These are phyloP conservation scores for Penicillium longicatenatum DNA, from an alignment of 495 filamentous ascomycete genomes.

Conservation along the genomic window DNA sequence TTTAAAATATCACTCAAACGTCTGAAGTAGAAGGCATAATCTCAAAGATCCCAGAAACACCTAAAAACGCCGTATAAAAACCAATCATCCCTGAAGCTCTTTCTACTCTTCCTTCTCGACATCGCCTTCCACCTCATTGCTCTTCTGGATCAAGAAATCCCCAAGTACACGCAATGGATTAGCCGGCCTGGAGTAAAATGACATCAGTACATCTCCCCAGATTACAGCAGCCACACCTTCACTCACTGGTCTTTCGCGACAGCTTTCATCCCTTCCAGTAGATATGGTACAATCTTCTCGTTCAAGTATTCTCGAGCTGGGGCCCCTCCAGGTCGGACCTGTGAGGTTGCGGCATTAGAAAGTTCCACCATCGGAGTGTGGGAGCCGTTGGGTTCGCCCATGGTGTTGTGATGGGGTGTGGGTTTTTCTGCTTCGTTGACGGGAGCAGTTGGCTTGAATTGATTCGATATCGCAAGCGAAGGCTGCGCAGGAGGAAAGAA, in stretches of 20 bases:
- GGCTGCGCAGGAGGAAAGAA: conserved; percentile 3
- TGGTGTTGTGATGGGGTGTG: conserved; percentile 17
- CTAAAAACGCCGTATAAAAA: conserved; percentile 13
- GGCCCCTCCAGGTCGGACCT: conserved; percentile 67
- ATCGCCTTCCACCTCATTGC: conserved; percentile 67
- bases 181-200: conserved; percentile 52
- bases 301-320: conserved; percentile 90
- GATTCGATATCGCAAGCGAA: background rate
- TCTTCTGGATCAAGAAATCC: conserved; percentile 82
- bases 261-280: conserved; percentile 92
- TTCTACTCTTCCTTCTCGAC: conserved; percentile 22
- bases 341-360: conserved; percentile 42
- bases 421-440: conserved; percentile 2
- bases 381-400: conserved; percentile 28
- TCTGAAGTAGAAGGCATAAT: background rate
- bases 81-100: background rate
- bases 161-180: conserved; percentile 85
- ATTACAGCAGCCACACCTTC: background rate
- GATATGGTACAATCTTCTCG: conserved; percentile 75
- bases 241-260: conserved; percentile 80
- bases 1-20: too few relatives aligned
- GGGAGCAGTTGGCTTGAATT: conserved; percentile 3
- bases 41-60: background rate
- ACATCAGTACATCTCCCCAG: background rate
- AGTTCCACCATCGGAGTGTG: conserved; percentile 44